phyloP scores from a whole-genome alignment of 805 yeast species.

The Wickerhamomyces hampshirensis region DNA sequence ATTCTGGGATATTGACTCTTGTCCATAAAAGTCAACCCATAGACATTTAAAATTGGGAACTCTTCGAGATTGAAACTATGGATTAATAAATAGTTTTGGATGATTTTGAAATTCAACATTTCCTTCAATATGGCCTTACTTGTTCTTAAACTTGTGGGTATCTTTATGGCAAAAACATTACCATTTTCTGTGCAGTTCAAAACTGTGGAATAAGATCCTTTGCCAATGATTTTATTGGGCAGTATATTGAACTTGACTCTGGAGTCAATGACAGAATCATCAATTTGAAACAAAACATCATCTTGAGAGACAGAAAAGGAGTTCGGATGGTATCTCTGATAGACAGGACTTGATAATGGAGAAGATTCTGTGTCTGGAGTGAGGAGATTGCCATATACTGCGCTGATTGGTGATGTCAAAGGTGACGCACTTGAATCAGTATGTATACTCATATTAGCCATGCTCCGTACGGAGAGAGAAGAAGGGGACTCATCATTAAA shows the following conservation, averaged over 20 bases:
- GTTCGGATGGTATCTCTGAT: conserved; percentile 1
- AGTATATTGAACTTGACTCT: conserved; percentile 4
- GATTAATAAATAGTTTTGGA: conserved; percentile 7
- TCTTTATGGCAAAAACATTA: conserved; percentile 15
- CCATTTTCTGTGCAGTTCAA: conserved; percentile 4
- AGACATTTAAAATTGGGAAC: conserved; percentile 16
- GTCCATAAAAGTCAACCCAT: conserved; percentile 16
- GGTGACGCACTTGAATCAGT: conserved; percentile 1
- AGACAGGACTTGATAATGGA: background rate
- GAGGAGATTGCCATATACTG: conserved; percentile 1
- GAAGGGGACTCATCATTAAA: background rate
- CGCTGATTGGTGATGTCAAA: conserved; percentile 5
- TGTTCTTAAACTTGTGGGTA: conserved; percentile 14
- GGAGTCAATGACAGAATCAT: conserved; percentile 10
- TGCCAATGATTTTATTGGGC: conserved; percentile 9
- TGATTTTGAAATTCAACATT: conserved; percentile 14
- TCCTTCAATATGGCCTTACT: conserved; percentile 16
- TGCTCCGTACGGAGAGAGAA: background rate
- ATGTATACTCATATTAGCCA: background rate
- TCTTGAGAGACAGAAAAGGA: conserved; percentile 1
- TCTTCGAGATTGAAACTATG: conserved; percentile 4
- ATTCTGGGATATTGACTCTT: conserved; percentile 10
- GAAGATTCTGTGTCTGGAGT: conserved; percentile 1
- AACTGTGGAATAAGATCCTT: conserved; percentile 20
- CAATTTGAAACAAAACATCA: conserved; percentile 2